These are phyloP conservation scores for Pythium aquatile DNA, from an alignment of 352 stramenopile genomes.

Conservation along the genomic window DNA sequence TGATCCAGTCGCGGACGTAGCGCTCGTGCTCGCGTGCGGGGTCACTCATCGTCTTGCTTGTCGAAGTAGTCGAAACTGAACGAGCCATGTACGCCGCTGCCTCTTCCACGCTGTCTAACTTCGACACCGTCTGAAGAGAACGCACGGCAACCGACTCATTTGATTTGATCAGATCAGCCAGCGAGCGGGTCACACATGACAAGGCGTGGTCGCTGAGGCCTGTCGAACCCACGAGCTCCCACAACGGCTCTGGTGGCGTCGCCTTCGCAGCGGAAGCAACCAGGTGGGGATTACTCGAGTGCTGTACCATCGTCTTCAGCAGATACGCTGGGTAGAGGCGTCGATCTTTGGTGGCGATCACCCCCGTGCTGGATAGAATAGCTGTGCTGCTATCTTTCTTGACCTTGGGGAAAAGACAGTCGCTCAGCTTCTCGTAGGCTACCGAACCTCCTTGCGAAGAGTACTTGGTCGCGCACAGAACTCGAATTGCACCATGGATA, in stretches of 20 bases:
- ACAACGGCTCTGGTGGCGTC: slow-evolving; percentile 56
- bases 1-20: slow-evolving; percentile 5
- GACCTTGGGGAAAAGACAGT: slow-evolving; percentile 64
- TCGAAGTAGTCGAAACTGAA: not conserved
- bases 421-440: slow-evolving; percentile 39
- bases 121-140: slow-evolving; percentile 15
- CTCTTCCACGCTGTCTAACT: slow-evolving; percentile 1
- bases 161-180: slow-evolving; percentile 36
- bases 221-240: slow-evolving; percentile 52
- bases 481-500: slow-evolving; percentile 68
- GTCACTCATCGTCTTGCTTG: not conserved
- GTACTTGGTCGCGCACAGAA: slow-evolving; percentile 35
- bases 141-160: slow-evolving; percentile 41
- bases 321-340: slow-evolving; percentile 68
- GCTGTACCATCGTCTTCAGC: slow-evolving; percentile 57
- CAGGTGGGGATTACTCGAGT: slow-evolving; percentile 40
- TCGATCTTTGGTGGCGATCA: slow-evolving; percentile 75
- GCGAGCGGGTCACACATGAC: slow-evolving; percentile 1
- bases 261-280: slow-evolving; percentile 50
- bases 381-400: slow-evolving; percentile 37
- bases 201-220: slow-evolving; percentile 42
- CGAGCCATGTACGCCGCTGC: slow-evolving; percentile 5
- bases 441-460: slow-evolving; percentile 4
- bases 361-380: slow-evolving; percentile 62
- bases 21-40: not conserved